Evolutionary conservation across 2,329 filamentous ascomycete species (phyloP), one percentile per base, ranked within the genome.

Genomic region (Dactylellina sp.): DNA sequence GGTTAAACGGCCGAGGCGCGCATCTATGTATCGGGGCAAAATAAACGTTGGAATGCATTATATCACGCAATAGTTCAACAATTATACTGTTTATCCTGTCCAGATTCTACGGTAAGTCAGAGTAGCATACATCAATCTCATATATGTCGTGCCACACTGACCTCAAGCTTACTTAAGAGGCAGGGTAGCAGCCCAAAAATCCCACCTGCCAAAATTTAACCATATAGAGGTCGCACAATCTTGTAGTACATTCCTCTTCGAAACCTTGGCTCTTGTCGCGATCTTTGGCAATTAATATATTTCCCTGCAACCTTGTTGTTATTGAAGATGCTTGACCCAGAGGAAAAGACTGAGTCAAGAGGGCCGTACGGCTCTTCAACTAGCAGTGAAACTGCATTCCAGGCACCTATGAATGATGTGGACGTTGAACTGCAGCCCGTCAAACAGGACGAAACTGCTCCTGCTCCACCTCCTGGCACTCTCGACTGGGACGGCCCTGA

Each of bases 401-500:
- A 46, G 22, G 25, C 24, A 28, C 44, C 46, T 1, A 24, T 72
- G 24, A 55, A 53, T 46, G 37, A 53, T 6, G 18, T 39, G 14
- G 61, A 74, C 12, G 22, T 62, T 20, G 61, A 66, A 42, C 4
- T 39, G 22, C 56, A 74, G 32, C 28, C 28, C 5, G 9, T 9
- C 4, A 28, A 62, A 18, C 40, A 57, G 24, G 47, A 62, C 2
- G 50, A 66, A 40, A 28, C n/a, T 25, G 24, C 35, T 18, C 59
- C 57, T 2, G n/a, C 37, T 1, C 7, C 42, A 3, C 52, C 53
- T 35, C 46, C 68, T 22, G 46, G 20, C 24, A 37, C 59, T 49
- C 53, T 61, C 18, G 78, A 81, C 61, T 81, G 80, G 80, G 75
- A 80, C 74, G 79, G 80, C 0, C 79, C 79, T 11, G 62, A 79